A percentile compares a stretch with the other conserved stretches of the same genome.
These are phyloP conservation scores for sorghum (Sorghum bicolor) DNA, from an alignment of 176 grass and related monocot species.

Conservation along the genomic window DNA sequence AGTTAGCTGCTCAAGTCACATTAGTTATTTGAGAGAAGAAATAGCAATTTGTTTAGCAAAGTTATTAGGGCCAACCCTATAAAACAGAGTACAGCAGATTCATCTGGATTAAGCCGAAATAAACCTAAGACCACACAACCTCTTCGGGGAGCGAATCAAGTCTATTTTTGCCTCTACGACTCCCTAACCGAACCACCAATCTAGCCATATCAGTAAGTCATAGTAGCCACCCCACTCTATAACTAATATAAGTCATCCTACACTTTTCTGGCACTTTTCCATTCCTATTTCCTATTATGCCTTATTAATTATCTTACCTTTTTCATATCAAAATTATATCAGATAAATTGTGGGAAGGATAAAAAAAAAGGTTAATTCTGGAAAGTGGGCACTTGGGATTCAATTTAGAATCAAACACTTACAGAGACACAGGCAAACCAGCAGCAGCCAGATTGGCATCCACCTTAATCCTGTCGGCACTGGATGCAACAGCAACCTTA, in stretches of 20 bases:
- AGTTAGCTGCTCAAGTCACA: neutral
- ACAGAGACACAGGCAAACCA: conserved; percentile 72
- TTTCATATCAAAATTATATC: neutral
- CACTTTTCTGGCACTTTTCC: neutral
- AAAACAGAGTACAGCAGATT: neutral
- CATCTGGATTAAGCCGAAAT: neutral
- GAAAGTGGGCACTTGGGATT: conserved; percentile 11
- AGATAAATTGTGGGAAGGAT: neutral
- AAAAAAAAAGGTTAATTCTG: neutral
- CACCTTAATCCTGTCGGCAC: conserved; percentile 90
- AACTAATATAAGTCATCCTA: neutral
- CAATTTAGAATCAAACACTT: conserved; percentile 34
- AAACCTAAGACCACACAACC: neutral
- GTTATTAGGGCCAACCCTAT: neutral
- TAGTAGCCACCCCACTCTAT: neutral
- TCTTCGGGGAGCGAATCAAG: neutral
- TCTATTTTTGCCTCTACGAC: neutral
- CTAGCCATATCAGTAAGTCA: neutral
- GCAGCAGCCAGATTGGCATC: conserved; percentile 92
- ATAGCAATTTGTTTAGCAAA: neutral
- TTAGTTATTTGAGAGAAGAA: neutral
- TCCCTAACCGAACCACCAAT: neutral
- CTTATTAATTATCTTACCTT: neutral
- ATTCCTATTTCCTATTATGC: neutral
- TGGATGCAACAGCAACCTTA: conserved; percentile 96